These are phyloP conservation scores for Scenedesmus sp. DNA, from an alignment of 163 green algal species.

Conservation along the genomic window DNA sequence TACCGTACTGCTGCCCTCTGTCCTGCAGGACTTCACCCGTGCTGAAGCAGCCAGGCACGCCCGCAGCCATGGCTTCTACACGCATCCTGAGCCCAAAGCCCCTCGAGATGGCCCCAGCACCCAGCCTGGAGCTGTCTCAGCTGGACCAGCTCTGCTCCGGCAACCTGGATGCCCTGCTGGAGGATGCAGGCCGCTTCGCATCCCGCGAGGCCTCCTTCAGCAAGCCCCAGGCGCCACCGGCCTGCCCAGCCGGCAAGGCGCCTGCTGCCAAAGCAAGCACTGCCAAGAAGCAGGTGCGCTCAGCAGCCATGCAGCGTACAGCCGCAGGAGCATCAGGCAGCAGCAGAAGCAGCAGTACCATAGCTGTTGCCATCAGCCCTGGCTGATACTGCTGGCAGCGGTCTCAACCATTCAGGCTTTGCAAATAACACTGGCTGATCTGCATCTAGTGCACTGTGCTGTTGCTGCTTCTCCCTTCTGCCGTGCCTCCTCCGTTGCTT, in stretches of 20 bases:
- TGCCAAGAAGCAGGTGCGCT: conserved; percentile 30
- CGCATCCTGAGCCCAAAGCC: conserved; percentile 39
- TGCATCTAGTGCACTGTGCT: not conserved
- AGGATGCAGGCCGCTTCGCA: not conserved
- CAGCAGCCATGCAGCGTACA: not conserved
- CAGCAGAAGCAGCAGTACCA: conserved; percentile 9
- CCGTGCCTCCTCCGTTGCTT: not conserved
- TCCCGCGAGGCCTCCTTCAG: not conserved
- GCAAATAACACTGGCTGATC: not conserved
- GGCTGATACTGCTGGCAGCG: no score
- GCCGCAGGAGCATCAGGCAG: not conserved
- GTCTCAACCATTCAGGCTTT: no score
- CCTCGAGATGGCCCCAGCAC: conserved; percentile 33
- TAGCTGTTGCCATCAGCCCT: not conserved
- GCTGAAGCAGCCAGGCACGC: not conserved
- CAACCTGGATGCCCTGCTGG: conserved; percentile 46
- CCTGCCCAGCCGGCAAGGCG: not conserved
- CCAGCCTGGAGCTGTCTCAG: conserved; percentile 49
- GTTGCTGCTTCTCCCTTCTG: not conserved
- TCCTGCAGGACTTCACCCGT: not conserved
- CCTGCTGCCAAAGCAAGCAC: conserved; percentile 12
- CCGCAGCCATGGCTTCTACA: conserved; percentile 45
- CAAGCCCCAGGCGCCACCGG: not conserved
- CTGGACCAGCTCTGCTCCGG: conserved; percentile 51
- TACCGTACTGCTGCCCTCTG: not conserved